These are phyloP conservation scores for Scedosporium aurantiacum DNA, from an alignment of 2,329 filamentous ascomycete genomes.

Conservation along the genomic window DNA sequence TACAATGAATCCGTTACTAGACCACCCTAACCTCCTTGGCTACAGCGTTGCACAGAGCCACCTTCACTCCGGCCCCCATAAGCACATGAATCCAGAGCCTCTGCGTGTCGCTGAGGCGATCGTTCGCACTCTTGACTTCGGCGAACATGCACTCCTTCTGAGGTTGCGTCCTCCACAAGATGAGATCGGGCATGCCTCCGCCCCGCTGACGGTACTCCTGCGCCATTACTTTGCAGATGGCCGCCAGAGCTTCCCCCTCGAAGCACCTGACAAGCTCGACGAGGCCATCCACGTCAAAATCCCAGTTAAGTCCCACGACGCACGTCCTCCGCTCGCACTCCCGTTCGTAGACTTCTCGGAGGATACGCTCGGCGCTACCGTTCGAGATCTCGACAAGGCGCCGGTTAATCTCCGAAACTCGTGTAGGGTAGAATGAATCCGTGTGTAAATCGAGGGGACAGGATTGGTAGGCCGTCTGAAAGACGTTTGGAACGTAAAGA, in stretches of 20 bases:
- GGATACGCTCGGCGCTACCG: conserved; percentile 56
- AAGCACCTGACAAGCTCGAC: conserved; percentile 71
- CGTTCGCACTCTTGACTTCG: conserved; percentile 77
- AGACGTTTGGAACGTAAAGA: conserved; percentile 88
- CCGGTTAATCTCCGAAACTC: conserved; percentile 82
- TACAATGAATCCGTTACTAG: conserved; percentile 14
- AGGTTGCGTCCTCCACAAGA: conserved; percentile 59
- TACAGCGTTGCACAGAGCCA: conserved; percentile 65
- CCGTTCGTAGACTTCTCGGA: conserved; percentile 55
- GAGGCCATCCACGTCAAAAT: conserved; percentile 68
- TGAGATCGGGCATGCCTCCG: conserved; percentile 82
- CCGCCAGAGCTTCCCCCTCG: conserved; percentile 65
- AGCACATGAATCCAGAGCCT: conserved; percentile 94
- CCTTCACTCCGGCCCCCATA: conserved; percentile 69
- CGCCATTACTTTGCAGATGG: conserved; percentile 84
- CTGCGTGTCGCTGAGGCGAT: conserved; percentile 91
- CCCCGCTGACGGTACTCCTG: conserved; percentile 86
- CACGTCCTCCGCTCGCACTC: conserved; percentile 66
- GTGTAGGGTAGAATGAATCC: conserved; percentile 77
- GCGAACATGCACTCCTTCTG: conserved; percentile 58
- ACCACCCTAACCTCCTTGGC: conserved; percentile 39
- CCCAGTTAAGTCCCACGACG: conserved; percentile 87
- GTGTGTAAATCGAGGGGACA: conserved; percentile 88
- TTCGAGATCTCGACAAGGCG: conserved; percentile 81
- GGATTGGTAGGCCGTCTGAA: conserved; percentile 90